Evolutionary conservation across 1,284 basidiomycete genomes (phyloP), one percentile per base, ranked within the genome.

Genomic region (Melampsora americana): DNA sequence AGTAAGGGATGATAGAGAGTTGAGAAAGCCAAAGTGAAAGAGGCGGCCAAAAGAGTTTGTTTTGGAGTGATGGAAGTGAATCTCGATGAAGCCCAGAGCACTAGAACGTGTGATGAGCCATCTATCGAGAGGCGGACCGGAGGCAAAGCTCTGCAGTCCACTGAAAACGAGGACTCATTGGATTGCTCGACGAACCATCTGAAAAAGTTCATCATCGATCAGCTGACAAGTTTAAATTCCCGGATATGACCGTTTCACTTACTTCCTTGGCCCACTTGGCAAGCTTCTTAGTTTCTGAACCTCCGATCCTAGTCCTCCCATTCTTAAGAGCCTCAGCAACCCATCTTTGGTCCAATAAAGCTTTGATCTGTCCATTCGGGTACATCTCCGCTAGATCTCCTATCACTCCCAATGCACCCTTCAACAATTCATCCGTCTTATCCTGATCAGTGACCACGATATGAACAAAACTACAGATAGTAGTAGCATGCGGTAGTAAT

Each of bases 371-470:
- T 44, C 90, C 90, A 78, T 87, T 86, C 62, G 89, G 87, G 87
- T 91, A 96, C 23, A 89, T 87, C 81, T 94, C 92, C 0, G 93
- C 95, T 61, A 99, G 86, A 82, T 99, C 95, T 77, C 96, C 96
- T 74, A 99, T 85, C 30, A 96, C 86, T 48, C 94, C 94, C 78
- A 91, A 89, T 5, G 88, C 87, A 44, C 92, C 85, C 79, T 90
- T 89, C 80, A 91, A 86, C 68, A 93, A 86, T 0, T 88, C 83
- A 80, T 98, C 95, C 4, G 91, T 89, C 70, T 90, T 87, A 78
- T 95, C 92, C 79, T 92, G 91, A 79, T 98, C 94, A 12, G 86
- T 85, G 61, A 95, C 86, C 80, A 90, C 91, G 60, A 90, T 87
- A 79, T 90, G 90, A 53, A 95, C 86, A 80, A 99, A 89, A 75